Percentiles rank a stretch among this genome's conserved stretches.
These are phyloP conservation scores for Botrytis paeoniae DNA, from an alignment of 2,329 filamentous ascomycete genomes.

Conservation along the genomic window DNA sequence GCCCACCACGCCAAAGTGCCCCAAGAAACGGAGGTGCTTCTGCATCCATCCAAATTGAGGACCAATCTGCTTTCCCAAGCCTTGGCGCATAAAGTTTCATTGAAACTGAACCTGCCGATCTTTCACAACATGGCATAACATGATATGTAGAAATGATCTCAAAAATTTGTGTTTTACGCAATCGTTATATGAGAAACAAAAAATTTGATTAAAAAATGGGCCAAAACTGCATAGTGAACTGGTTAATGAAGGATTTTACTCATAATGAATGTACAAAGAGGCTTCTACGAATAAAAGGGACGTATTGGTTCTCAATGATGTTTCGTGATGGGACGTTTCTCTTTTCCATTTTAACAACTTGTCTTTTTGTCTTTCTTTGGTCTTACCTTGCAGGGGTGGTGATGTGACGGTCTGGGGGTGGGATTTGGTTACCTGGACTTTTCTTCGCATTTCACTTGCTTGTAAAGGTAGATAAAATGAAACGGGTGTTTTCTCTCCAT, in stretches of 20 bases:
- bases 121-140: conserved; percentile 21
- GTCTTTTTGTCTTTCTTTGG: conserved; percentile 2
- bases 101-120: conserved; percentile 26
- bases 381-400: conserved; percentile 1
- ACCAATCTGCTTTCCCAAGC: conserved; percentile 52
- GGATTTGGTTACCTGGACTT: background rate
- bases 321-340: background rate
- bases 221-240: conserved; percentile 13
- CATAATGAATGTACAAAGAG: background rate
- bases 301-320: conserved; percentile 2
- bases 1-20: conserved; percentile 40
- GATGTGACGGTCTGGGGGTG: background rate
- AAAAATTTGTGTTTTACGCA: conserved; percentile 18
- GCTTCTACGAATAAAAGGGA: background rate
- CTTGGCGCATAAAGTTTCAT: conserved; percentile 43
- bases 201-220: conserved; percentile 15
- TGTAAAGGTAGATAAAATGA: conserved; percentile 28
- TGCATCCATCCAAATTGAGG: conserved; percentile 46
- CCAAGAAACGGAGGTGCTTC: conserved; percentile 38
- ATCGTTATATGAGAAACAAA: conserved; percentile 17
- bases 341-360: background rate
- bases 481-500: background rate
- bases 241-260: conserved; percentile 1
- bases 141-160: conserved; percentile 23
- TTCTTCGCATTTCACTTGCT: conserved; percentile 21